phyloP scores from a whole-genome alignment of 2,329 filamentous ascomycete genomes.

The Sclerotinia subarctica region DNA sequence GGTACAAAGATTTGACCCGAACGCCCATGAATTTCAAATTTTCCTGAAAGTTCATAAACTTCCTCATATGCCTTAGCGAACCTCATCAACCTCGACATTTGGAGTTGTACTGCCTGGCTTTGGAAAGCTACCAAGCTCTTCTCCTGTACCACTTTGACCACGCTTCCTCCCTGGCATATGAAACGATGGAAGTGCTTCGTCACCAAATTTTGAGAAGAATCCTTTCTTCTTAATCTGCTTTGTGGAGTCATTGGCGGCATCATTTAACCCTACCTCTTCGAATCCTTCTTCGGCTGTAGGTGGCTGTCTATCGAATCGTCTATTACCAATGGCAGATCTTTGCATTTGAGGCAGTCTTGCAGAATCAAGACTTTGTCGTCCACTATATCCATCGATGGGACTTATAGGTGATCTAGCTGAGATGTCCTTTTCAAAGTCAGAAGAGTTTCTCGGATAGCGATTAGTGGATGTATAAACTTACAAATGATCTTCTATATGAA shows the following conservation, averaged over 20 bases:
- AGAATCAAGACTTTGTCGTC: constrained; percentile 79
- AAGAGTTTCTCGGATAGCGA: neutral
- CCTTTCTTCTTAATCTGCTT: constrained; percentile 61
- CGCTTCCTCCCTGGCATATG: constrained; percentile 73
- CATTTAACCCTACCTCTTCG: constrained; percentile 84
- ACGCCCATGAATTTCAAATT: constrained; percentile 14
- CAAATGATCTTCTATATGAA: constrained; percentile 92
- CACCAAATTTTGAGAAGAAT: constrained; percentile 78
- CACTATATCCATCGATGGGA: constrained; percentile 51
- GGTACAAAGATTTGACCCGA: constrained; percentile 15
- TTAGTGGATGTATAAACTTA: constrained; percentile 47
- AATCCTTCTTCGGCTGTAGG: constrained; percentile 77
- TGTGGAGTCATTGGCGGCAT: constrained; percentile 58
- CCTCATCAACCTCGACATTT: constrained; percentile 28
- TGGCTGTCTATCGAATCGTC: constrained; percentile 56
- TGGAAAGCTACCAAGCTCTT: constrained; percentile 65
- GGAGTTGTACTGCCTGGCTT: constrained; percentile 28
- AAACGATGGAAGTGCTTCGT: constrained; percentile 42
- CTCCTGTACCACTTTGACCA: constrained; percentile 65
- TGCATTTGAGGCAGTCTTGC: constrained; percentile 61
- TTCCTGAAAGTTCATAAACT: neutral
- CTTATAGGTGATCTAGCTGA: constrained; percentile 78
- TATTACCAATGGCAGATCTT: constrained; percentile 57
- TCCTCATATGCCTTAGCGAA: constrained; percentile 35
- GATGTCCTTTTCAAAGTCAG: constrained; percentile 65